These are phyloP conservation scores for Cucumis sativus DNA, from an alignment of 306 rosid species.

Conservation along the genomic window DNA sequence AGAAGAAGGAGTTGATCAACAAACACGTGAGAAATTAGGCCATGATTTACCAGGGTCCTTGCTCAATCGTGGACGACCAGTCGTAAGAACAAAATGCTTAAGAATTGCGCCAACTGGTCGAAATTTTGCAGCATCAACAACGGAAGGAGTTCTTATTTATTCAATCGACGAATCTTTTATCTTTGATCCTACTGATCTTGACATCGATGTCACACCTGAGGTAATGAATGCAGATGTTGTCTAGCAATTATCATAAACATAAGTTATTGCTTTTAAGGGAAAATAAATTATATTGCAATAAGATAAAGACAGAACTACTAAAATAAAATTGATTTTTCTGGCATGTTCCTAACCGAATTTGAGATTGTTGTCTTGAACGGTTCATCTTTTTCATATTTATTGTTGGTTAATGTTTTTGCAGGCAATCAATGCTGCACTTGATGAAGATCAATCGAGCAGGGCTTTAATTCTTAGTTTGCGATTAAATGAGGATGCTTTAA, in stretches of 20 bases:
- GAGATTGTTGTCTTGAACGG: not conserved
- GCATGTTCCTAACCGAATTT: not conserved
- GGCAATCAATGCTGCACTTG: slow-evolving; percentile 77
- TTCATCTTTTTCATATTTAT: not conserved
- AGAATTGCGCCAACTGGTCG: slow-evolving; percentile 93
- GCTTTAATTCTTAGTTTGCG: slow-evolving; percentile 85
- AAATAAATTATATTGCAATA: not conserved
- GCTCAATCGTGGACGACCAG: slow-evolving; percentile 75
- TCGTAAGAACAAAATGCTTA: slow-evolving; percentile 65
- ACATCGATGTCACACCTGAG: slow-evolving; percentile 94
- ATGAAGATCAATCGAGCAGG: slow-evolving; percentile 48
- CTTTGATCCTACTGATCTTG: slow-evolving; percentile 92
- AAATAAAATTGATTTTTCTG: not conserved
- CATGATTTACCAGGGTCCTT: slow-evolving; percentile 73
- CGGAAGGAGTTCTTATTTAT: slow-evolving; percentile 82
- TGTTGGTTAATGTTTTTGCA: slow-evolving; percentile 15
- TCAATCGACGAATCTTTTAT: slow-evolving; percentile 84
- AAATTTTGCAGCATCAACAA: slow-evolving; percentile 86
- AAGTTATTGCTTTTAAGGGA: not conserved
- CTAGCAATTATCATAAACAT: not conserved
- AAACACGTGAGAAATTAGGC: slow-evolving; percentile 53
- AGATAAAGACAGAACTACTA: not conserved
- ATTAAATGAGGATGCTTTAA: slow-evolving; percentile 53
- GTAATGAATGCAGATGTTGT: slow-evolving; percentile 18
- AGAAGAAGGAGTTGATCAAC: slow-evolving; percentile 73